phyloP scores from a whole-genome alignment of 495 filamentous ascomycete species.

The Hyaloscypha bicolor region DNA sequence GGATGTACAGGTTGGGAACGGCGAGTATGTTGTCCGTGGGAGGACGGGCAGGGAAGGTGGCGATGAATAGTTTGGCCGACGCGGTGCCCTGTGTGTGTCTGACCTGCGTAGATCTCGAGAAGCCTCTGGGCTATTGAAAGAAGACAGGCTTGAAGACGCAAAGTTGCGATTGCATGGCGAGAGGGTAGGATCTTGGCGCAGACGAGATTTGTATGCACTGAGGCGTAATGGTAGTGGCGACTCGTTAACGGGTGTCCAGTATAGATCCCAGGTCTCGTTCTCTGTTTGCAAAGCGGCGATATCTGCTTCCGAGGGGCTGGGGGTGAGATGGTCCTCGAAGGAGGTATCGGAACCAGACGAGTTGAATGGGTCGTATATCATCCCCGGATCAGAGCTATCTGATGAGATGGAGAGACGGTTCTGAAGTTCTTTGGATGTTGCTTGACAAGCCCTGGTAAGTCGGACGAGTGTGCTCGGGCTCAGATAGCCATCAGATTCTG shows the following conservation, averaged over 20 bases:
- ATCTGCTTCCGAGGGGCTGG: neutral
- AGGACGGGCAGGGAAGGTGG: neutral
- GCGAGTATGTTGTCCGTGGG: neutral
- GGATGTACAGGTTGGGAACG: neutral
- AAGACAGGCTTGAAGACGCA: neutral
- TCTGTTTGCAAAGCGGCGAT: neutral
- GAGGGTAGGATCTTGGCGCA: neutral
- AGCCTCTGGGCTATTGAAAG: neutral
- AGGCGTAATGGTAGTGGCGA: neutral
- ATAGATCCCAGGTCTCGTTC: neutral
- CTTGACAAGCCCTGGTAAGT: neutral
- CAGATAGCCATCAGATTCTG: neutral
- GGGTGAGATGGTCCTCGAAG: neutral
- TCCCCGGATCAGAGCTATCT: constrained; percentile 1
- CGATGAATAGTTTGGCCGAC: neutral
- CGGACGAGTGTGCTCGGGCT: neutral
- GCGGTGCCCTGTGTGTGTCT: neutral
- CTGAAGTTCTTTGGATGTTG: constrained; percentile 4
- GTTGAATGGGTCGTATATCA: neutral
- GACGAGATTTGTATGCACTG: neutral
- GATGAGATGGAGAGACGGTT: constrained; percentile 2
- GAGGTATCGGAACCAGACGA: constrained; percentile 4
- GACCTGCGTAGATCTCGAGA: neutral
- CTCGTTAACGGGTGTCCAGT: neutral
- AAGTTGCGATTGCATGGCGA: neutral